Percentiles rank a stretch among this genome's conserved stretches.
Evolutionary conservation across 495 filamentous ascomycete species (phyloP).

Genomic region (Parmelia sp.): DNA sequence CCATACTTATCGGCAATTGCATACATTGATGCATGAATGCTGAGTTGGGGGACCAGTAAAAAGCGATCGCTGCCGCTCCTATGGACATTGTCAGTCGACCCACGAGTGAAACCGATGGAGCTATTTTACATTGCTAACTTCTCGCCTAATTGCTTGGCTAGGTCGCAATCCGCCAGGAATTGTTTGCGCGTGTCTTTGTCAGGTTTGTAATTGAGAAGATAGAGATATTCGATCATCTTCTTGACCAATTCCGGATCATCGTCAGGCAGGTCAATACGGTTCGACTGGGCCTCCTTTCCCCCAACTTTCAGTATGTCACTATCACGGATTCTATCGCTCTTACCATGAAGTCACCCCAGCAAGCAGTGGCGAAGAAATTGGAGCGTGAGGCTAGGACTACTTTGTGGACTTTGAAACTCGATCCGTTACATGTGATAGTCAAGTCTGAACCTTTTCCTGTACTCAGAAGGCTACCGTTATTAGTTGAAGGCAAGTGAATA

Average conservation of each 20-base stretch:
- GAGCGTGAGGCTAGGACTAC: neutral
- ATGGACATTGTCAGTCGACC: too few relatives aligned
- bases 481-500: too few relatives aligned
- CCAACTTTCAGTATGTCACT: neutral
- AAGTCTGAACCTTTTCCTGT: neutral
- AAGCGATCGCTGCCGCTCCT: too few relatives aligned
- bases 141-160: too few relatives aligned
- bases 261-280: slow-evolving; percentile 4
- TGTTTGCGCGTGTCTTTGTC: too few relatives aligned
- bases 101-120: too few relatives aligned
- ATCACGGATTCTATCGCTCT: neutral
- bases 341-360: slow-evolving; percentile 1
- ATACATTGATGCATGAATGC: too few relatives aligned
- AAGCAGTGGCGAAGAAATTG: neutral
- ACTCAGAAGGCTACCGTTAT: neutral
- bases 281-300: neutral
- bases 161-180: too few relatives aligned
- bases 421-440: neutral
- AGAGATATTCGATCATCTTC: slow-evolving; percentile 13
- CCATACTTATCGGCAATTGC: too few relatives aligned
- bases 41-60: too few relatives aligned
- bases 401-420: neutral
- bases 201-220: slow-evolving; percentile 3
- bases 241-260: slow-evolving; percentile 5
- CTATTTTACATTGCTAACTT: too few relatives aligned